Base-by-base conservation (phyloP, 306 rosid species). In the Vigna reflexopilosa region DNA sequence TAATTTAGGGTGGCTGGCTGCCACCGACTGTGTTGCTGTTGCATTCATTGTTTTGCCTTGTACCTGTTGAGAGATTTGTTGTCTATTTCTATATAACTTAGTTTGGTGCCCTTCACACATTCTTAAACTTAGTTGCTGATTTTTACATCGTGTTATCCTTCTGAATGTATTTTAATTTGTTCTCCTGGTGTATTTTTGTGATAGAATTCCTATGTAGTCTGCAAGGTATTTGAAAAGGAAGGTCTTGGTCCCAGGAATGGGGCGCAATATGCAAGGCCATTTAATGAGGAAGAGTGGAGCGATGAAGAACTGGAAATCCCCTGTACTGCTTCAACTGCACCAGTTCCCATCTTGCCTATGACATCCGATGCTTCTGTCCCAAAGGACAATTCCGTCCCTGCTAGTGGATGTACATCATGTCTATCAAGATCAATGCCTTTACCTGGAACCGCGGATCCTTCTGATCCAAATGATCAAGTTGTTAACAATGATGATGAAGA, bases 171-270 rank as follows among this genome's bases (percentile, higher is more conserved):
- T 67, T 70, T 44, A 72, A 70, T 69, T 62, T 11, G 40, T 50
- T 79, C 67, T 49, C 42, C 6, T 81, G 57, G 24, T 16, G 10
- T 80, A 47, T 82, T 61, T 64, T 34, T 73, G 19, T 67, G 69
- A 77, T 87, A 91, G 98, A 86, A 89, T 71, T 83, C 89, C 6
- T 86, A 86, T 48, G 96, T 90, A 12, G 87, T 93, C 26, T 93
- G 96, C 66, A 83, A 76, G 76, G 61, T 93, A 50, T 91, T 71
- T 76, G 69, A 86, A 77, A 91, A 88, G 85, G 86, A 84, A 22
- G 98, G 97, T 62, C 87, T 11, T 45, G 98, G 98, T 50, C 97
- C 93, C 34, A 83, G 83, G 69, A 90, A 81, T 44, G 89, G 90
- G 57, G 93, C 91, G 9, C 91, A 88, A 54, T 90, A 91, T 79